Evolutionary conservation across 345 rosid species (phyloP).

Genomic region (Chamaenerion angustifolium): DNA sequence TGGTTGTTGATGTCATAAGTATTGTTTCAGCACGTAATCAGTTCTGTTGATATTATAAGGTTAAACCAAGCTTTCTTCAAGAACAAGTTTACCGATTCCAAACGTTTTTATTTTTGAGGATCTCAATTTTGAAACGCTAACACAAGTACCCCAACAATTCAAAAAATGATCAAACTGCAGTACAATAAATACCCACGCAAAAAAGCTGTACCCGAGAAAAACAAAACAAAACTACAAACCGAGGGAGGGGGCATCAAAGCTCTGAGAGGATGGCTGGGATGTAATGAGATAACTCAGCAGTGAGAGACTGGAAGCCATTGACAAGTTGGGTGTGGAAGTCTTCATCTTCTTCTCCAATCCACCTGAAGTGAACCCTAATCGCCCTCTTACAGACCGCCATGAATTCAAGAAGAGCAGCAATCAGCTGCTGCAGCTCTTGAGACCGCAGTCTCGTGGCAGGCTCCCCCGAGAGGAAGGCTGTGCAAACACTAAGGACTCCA

Average conservation of each 20-base stretch:
- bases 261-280: slow-evolving; percentile 97
- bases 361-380: slow-evolving; percentile 77
- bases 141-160: no score
- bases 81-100: no score
- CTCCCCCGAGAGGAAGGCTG: slow-evolving; percentile 95
- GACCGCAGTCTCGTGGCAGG: slow-evolving; percentile 93
- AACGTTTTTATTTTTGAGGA: no score
- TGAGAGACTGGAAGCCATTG: slow-evolving; percentile 95
- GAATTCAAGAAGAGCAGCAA: slow-evolving; percentile 92
- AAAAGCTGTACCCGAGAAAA: no score
- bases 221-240: no score
- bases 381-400: slow-evolving; percentile 99
- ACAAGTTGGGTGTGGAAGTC: slow-evolving; percentile 99
- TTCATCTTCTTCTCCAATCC: slow-evolving; percentile 95
- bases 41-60: no score
- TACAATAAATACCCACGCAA: no score
- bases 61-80: no score
- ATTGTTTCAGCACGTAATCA: no score
- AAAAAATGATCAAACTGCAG: no score
- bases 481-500: slow-evolving; percentile 96
- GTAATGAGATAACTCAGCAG: slow-evolving; percentile 93
- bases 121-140: no score
- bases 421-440: slow-evolving; percentile 93
- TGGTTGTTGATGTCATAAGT: no score
- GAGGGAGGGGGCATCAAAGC: slow-evolving; percentile 27